These are phyloP conservation scores for Cercospora zeina DNA, from an alignment of 2,329 filamentous ascomycete genomes.

Conservation along the genomic window DNA sequence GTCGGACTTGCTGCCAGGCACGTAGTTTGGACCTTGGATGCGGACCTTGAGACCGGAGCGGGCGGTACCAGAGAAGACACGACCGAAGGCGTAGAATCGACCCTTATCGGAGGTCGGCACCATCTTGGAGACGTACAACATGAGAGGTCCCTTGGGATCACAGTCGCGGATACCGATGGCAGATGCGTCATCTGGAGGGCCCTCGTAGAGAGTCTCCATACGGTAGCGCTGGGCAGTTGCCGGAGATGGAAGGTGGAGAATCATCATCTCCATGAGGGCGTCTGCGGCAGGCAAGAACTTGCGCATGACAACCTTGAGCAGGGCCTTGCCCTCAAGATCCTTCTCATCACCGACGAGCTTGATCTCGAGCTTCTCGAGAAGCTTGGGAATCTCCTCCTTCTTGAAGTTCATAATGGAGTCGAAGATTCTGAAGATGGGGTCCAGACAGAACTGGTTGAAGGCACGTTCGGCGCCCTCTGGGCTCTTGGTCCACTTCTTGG, in stretches of 20 bases:
- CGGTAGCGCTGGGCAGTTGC: constrained; percentile 96
- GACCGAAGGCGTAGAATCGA: constrained; percentile 99
- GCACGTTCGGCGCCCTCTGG: constrained; percentile 95
- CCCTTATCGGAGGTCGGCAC: constrained; percentile 99
- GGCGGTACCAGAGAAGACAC: constrained; percentile 99
- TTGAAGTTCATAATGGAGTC: constrained; percentile 96
- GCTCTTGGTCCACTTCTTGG: constrained; percentile 99
- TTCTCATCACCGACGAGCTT: constrained; percentile 86
- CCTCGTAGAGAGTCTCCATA: constrained; percentile 98
- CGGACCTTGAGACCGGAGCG: constrained; percentile 98
- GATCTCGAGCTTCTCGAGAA: constrained; percentile 91
- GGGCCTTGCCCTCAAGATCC: constrained; percentile 93
- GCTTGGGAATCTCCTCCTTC: constrained; percentile 80
- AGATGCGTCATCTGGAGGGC: constrained; percentile 86
- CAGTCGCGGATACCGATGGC: constrained; percentile 98
- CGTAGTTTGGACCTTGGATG: constrained; percentile 99
- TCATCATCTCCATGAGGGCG: constrained; percentile 99
- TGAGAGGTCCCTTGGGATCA: constrained; percentile 95
- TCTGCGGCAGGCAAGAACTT: constrained; percentile 98
- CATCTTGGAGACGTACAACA: constrained; percentile 99
- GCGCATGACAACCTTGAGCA: constrained; percentile 97
- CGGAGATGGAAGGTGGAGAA: constrained; percentile 96
- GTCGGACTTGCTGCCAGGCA: constrained; percentile 97
- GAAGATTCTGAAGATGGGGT: constrained; percentile 99
- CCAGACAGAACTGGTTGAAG: constrained; percentile 99